Conservation (phyloP, 805 yeast genomes). For the Starmerella khaoyaiensis region DNA sequence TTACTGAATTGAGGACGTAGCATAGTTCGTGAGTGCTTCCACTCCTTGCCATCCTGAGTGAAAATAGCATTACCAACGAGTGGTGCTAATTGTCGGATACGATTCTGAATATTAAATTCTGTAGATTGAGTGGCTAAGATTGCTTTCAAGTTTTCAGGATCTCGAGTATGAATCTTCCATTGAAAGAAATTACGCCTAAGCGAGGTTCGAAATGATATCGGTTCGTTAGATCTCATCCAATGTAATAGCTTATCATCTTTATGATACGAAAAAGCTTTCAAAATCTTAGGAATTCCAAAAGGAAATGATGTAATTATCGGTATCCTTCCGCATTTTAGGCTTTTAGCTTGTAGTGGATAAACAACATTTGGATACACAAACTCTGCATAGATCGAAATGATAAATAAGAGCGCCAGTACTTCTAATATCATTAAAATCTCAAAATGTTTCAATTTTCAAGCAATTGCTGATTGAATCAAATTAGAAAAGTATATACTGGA, state of each 20-base stretch:
- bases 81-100: conserved; percentile 24
- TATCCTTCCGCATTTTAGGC: conserved; percentile 1
- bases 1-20: conserved; percentile 30
- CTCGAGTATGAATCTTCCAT: conserved; percentile 18
- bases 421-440: too few relatives aligned
- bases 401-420: too few relatives aligned
- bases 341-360: conserved; percentile 4
- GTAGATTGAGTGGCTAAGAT: conserved; percentile 25
- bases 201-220: background rate
- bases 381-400: conserved; percentile 4
- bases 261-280: background rate
- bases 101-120: conserved; percentile 26
- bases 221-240: background rate
- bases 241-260: conserved; percentile 1
- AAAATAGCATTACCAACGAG: conserved; percentile 30
- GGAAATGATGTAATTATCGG: background rate
- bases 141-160: conserved; percentile 26
- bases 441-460: too few relatives aligned
- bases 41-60: conserved; percentile 28
- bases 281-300: conserved; percentile 7
- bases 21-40: conserved; percentile 30
- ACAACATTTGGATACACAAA: conserved; percentile 5
- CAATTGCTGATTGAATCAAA: too few relatives aligned
- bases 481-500: too few relatives aligned
- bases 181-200: conserved; percentile 7